phyloP scores from a whole-genome alignment of 2,329 filamentous ascomycete genomes.

The Tolypocladium endophyticum region DNA sequence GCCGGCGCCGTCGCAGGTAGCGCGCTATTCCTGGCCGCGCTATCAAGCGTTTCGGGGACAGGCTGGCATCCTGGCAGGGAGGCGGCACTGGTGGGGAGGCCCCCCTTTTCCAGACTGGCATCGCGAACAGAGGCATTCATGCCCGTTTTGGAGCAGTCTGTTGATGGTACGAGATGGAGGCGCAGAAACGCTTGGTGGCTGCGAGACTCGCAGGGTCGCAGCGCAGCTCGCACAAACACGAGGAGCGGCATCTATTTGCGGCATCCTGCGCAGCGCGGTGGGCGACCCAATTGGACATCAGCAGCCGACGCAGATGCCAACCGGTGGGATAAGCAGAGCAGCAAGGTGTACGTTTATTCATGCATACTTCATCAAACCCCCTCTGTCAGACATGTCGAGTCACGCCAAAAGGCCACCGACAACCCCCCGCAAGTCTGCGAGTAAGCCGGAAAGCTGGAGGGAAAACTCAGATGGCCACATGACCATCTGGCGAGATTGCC shows the following conservation, averaged over 20 bases:
- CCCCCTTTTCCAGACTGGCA: not conserved
- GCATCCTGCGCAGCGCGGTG: not conserved
- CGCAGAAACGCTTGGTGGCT: not conserved
- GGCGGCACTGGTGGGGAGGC: not conserved
- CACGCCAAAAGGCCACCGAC: not conserved
- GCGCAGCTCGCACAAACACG: not conserved
- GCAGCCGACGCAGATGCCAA: not conserved
- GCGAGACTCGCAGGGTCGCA: not conserved
- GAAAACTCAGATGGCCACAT: conserved; percentile 9
- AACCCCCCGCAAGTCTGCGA: not conserved
- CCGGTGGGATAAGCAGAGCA: not conserved
- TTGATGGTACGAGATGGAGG: no score
- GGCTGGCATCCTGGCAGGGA: not conserved
- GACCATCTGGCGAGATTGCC: conserved; percentile 6
- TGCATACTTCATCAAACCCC: not conserved
- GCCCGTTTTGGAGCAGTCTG: no score
- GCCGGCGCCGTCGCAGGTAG: not conserved
- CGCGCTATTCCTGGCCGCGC: not conserved
- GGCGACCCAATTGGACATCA: not conserved
- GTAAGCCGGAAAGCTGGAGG: not conserved
- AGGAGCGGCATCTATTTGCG: not conserved
- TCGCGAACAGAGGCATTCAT: not conserved
- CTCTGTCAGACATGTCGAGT: not conserved
- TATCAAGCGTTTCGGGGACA: not conserved
- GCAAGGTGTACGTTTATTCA: not conserved